Conservation (phyloP, 2,329 filamentous ascomycete genomes). For the Lecanicillium sp. region DNA sequence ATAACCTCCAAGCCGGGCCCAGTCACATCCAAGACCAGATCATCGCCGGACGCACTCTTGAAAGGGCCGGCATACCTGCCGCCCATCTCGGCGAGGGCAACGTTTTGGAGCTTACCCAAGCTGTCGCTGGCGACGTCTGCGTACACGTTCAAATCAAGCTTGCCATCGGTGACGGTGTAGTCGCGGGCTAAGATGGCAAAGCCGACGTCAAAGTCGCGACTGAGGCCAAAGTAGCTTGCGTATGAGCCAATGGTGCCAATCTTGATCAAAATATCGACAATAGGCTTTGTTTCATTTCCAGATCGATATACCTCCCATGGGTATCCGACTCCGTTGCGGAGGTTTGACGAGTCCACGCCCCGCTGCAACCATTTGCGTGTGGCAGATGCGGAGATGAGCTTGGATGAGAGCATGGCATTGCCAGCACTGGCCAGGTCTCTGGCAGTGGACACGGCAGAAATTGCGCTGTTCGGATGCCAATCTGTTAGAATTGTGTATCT, state of each 20-base stretch:
- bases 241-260: slow-evolving; percentile 19
- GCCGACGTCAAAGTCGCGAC: slow-evolving; percentile 17
- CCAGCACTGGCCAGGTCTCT: slow-evolving; percentile 15
- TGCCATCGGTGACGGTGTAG: slow-evolving; percentile 10
- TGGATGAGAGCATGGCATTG: slow-evolving; percentile 15
- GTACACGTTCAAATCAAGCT: slow-evolving; percentile 25
- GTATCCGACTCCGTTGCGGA: slow-evolving; percentile 24
- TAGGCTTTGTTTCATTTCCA: slow-evolving; percentile 12
- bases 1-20: slow-evolving; percentile 19
- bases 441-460: slow-evolving; percentile 13
- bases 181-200: slow-evolving; percentile 27
- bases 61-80: slow-evolving; percentile 13
- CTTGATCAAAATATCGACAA: slow-evolving; percentile 20
- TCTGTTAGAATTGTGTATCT: background rate
- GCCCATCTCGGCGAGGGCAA: slow-evolving; percentile 12
- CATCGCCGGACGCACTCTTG: background rate
- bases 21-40: background rate
- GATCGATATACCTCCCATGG: slow-evolving; percentile 26
- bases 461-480: slow-evolving; percentile 5
- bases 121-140: slow-evolving; percentile 21
- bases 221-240: slow-evolving; percentile 18
- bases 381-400: slow-evolving; percentile 12
- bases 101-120: slow-evolving; percentile 9
- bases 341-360: slow-evolving; percentile 21
- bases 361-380: slow-evolving; percentile 24